Evolutionary conservation across 345 rosid genomes (phyloP), one percentile per base, ranked within the genome.

Genomic region (Aegle marmelos): DNA sequence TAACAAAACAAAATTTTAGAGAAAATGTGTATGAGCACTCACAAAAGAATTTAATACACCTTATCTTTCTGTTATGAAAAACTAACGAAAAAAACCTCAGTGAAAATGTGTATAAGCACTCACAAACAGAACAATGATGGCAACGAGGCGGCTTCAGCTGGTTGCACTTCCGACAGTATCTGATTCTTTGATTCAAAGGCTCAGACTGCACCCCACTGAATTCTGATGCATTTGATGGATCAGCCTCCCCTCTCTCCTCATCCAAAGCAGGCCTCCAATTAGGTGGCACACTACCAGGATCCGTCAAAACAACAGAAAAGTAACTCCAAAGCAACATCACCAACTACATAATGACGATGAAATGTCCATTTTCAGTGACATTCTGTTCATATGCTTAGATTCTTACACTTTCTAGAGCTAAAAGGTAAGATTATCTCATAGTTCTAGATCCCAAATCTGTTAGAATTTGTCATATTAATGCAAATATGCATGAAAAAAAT

Each of bases 61-160:
- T 73, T 59, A 66, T 75, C 57, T 70, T 73, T 68, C 33, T 39
- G 68, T 37, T n/a, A 71, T 17, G 60, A 11, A 9, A 64, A 37
- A 68, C 6, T 27, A 36, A 81, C 61, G 33, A 24, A 53, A 70
- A 53, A 22, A 82, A 28, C 3, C 17, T 37, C 22, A 14, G 1
- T 5, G 10, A 53, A 21, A 66, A 62, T 22, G 60, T 1, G 48
- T n/a, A 33, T 41, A 36, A 57, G 73, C 78, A 81, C 99, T 83
- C 81, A 96, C 99, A 95, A 82, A 93, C 97, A 82, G 99, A 95
- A 75, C 99, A 95, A 75, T 93, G 99, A 73, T 95, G 98, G 79
- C 98, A 92, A 7, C 98, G 97, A 73, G 98, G 97, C 9, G 99
- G 99, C 67, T 95, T 95, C 80, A 81, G 85, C 79, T 95, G 97